Evolutionary conservation across 768 basidiomycete species (phyloP), one percentile per base, ranked within the genome.

Genomic region (Mycena indigotica): DNA sequence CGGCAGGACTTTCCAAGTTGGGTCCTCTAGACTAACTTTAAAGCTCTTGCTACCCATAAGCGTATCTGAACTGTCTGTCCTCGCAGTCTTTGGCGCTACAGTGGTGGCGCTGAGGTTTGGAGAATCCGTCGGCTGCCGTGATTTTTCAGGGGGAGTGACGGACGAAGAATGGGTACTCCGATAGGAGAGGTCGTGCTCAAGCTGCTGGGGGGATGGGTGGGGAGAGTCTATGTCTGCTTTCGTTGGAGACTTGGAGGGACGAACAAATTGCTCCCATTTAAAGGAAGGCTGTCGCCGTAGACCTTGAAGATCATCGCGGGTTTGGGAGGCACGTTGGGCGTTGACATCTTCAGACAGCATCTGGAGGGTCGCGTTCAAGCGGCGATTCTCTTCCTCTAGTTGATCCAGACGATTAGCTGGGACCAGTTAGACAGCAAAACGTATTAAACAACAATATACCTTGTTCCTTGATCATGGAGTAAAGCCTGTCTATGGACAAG

Each of bases 1-100:
- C 1, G 97, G 97, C 16, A 99, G 78, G 21, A 99, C 97, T 70
- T 98, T 98, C 89, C 92, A 98, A 28, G 96, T 97, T 0, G 97
- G 97, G 70, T 99, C 97, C 53, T 98, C 96, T 56, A 99, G 72
- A 63, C 92, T 97, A 58, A 99, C 96, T 72, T 96, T 94, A 84
- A 99, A 98, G 67, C 89, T 93, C 77, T 95, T 93, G 61, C 46
- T 48, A n/a, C n/a, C n/a, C 46, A 48, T 48, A 12, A 93, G 79
- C 64, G 91, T 93, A 66, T 81, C 80, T n/a, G 77, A 75, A 63
- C 84, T 90, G 39, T 91, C 89, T 66, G 87, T 85, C 28, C 84
- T 77, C 19, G 73, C 71, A 0, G 83, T 77, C 63, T 83, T 84
- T 3, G 78, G 72, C 15, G 73, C 65, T 26, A 70, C 63, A 6